These are phyloP conservation scores for Bruguiera hainesii DNA, from an alignment of 441 rosid genomes.

Conservation along the genomic window DNA sequence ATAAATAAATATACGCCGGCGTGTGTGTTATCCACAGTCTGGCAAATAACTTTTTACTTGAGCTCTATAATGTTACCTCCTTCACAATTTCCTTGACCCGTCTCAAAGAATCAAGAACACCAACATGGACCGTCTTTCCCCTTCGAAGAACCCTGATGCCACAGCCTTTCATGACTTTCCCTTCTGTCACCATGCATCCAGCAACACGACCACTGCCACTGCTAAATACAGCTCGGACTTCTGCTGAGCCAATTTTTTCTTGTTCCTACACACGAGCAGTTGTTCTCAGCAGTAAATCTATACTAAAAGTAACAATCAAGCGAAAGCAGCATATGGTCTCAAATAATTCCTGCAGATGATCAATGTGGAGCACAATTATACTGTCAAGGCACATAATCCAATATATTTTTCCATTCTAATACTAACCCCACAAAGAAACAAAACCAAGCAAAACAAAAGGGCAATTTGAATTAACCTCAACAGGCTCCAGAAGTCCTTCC, in stretches of 20 bases:
- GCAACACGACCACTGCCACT: slow-evolving; percentile 99
- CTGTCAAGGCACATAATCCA: too few species aligned
- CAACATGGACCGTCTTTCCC: slow-evolving; percentile 59
- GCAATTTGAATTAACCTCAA: slow-evolving; percentile 59
- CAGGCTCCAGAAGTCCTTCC: slow-evolving; percentile 94
- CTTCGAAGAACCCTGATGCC: slow-evolving; percentile 75
- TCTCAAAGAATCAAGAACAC: slow-evolving; percentile 77
- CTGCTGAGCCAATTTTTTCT: slow-evolving; percentile 80
- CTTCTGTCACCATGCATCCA: slow-evolving; percentile 95
- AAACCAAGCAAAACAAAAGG: not conserved
- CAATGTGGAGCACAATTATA: too few species aligned
- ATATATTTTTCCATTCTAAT: too few species aligned
- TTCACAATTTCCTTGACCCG: slow-evolving; percentile 90
- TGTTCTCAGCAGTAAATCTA: slow-evolving; percentile 19
- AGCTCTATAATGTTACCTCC: slow-evolving; percentile 55
- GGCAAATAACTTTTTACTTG: too few species aligned
- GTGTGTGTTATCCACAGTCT: too few species aligned
- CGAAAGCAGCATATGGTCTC: slow-evolving; percentile 2
- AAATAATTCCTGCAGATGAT: too few species aligned
- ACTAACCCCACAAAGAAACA: too few species aligned
- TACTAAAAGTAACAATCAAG: slow-evolving; percentile 12
- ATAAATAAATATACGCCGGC: too few species aligned
- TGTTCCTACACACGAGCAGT: slow-evolving; percentile 56
- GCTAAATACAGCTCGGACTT: slow-evolving; percentile 86
- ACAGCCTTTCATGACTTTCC: slow-evolving; percentile 81